phyloP scores from a whole-genome alignment of 805 yeast species.

The Ogataea paradorogensis region DNA sequence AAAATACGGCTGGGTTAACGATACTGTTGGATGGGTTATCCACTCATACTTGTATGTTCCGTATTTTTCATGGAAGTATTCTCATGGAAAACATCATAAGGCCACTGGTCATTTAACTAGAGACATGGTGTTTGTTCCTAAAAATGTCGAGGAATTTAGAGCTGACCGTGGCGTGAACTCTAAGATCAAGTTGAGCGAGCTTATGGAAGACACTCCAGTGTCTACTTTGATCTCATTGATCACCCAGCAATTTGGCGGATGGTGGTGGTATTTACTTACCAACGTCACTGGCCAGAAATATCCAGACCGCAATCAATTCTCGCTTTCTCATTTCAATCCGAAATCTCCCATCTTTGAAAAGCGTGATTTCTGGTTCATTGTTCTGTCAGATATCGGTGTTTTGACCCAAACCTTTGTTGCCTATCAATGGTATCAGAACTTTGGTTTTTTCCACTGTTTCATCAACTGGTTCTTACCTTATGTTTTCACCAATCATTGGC shows the following conservation, averaged over 20 bases:
- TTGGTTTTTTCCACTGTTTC: slow-evolving; percentile 60
- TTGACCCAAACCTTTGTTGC: slow-evolving; percentile 48
- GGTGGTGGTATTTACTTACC: slow-evolving; percentile 61
- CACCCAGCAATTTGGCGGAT: slow-evolving; percentile 74
- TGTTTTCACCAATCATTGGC: slow-evolving; percentile 83
- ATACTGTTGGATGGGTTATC: slow-evolving; percentile 77
- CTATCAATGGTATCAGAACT: slow-evolving; percentile 57
- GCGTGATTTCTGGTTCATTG: slow-evolving; percentile 67
- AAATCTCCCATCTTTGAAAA: slow-evolving; percentile 69
- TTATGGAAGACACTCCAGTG: slow-evolving; percentile 74
- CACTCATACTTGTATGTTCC: slow-evolving; percentile 81
- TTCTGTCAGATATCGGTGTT: slow-evolving; percentile 73
- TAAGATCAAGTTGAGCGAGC: slow-evolving; percentile 42
- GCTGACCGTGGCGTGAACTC: slow-evolving; percentile 22
- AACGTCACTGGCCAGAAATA: slow-evolving; percentile 77
- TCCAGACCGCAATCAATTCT: slow-evolving; percentile 43
- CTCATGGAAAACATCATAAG: slow-evolving; percentile 87
- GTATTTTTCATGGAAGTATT: slow-evolving; percentile 81
- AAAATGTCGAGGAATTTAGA: slow-evolving; percentile 56
- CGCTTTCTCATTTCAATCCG: slow-evolving; percentile 70
- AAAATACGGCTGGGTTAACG: slow-evolving; percentile 69
- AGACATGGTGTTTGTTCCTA: slow-evolving; percentile 85
- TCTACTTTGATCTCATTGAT: slow-evolving; percentile 54
- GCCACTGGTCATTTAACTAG: slow-evolving; percentile 80
- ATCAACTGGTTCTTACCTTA: slow-evolving; percentile 77